phyloP scores from a whole-genome alignment of 2,329 filamentous ascomycete species.

The Boeremia lycopersici region DNA sequence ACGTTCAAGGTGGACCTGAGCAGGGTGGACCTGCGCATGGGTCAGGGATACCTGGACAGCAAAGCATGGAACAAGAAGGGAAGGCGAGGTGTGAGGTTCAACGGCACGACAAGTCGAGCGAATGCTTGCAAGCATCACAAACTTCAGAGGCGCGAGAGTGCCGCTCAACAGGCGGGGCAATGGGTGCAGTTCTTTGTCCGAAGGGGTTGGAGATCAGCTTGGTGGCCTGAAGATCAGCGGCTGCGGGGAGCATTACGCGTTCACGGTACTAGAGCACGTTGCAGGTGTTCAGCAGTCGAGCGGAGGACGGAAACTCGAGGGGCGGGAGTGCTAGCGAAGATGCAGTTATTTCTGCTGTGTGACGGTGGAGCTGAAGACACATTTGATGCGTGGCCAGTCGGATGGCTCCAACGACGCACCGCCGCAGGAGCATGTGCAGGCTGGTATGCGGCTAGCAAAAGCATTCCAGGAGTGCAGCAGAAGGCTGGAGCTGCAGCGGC shows the following conservation, averaged over 20 bases:
- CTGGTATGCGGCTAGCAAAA: constrained; percentile 6
- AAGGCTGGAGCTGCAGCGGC: not conserved
- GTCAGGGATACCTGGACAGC: not conserved
- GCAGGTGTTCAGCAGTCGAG: constrained; percentile 4
- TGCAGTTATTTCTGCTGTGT: constrained; percentile 17
- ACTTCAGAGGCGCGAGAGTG: too few species aligned
- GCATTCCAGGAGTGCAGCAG: not conserved
- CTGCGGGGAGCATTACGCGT: constrained; percentile 18
- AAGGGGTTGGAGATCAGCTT: not conserved
- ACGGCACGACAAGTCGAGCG: not conserved
- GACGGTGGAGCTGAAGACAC: constrained; percentile 7
- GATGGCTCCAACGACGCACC: not conserved
- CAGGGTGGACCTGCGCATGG: constrained; percentile 1
- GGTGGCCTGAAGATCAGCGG: constrained; percentile 5
- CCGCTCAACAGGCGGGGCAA: not conserved
- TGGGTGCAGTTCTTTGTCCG: not conserved
- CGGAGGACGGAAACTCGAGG: constrained; percentile 16
- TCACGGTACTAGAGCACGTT: constrained; percentile 11
- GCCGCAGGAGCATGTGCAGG: not conserved
- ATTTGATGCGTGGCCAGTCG: constrained; percentile 3
- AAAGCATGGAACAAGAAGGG: not conserved
- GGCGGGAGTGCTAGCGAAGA: constrained; percentile 28
- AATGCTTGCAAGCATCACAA: not conserved
- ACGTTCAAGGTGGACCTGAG: not conserved
- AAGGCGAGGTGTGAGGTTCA: not conserved